A percentile compares a stretch with the other conserved stretches of the same genome.
phyloP scores from a whole-genome alignment of 805 yeast genomes.

The Pichia eremophila region DNA sequence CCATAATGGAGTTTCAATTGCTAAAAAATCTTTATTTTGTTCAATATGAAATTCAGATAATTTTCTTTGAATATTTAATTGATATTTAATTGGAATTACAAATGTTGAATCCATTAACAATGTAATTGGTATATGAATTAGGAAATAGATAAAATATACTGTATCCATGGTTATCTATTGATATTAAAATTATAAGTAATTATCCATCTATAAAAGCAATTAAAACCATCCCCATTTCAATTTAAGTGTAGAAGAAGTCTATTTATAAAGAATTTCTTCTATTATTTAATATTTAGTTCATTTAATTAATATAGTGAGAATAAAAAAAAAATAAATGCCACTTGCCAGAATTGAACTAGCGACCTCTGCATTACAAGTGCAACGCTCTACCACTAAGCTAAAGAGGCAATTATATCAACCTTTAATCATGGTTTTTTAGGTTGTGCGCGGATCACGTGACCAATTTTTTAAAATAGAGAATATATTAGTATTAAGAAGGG shows the following conservation, averaged over 20 bases:
- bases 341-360: slow-evolving; percentile 88
- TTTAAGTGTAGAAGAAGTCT: background rate
- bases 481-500: too few relatives aligned
- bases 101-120: slow-evolving; percentile 65
- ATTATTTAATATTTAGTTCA: too few relatives aligned
- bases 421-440: background rate
- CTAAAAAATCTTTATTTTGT: slow-evolving; percentile 62
- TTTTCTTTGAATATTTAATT: slow-evolving; percentile 36
- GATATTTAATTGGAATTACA: slow-evolving; percentile 47
- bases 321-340: slow-evolving; percentile 37
- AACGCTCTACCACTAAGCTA: slow-evolving; percentile 99
- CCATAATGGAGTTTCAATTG: slow-evolving; percentile 51
- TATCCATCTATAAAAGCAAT: too few relatives aligned
- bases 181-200: too few relatives aligned
- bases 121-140: slow-evolving; percentile 70
- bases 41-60: slow-evolving; percentile 52
- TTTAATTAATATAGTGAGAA: too few relatives aligned
- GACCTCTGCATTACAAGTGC: slow-evolving; percentile 99
- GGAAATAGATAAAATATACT: slow-evolving; percentile 22
- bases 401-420: slow-evolving; percentile 46
- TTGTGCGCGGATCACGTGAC: background rate
- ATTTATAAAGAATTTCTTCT: too few relatives aligned
- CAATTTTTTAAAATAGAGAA: too few relatives aligned
- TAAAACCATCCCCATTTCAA: background rate
- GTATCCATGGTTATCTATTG: slow-evolving; percentile 12